Percentiles rank a stretch among this genome's conserved stretches.
phyloP scores from a whole-genome alignment of 1,284 basidiomycete genomes.

The Rhodotorula sp. region DNA sequence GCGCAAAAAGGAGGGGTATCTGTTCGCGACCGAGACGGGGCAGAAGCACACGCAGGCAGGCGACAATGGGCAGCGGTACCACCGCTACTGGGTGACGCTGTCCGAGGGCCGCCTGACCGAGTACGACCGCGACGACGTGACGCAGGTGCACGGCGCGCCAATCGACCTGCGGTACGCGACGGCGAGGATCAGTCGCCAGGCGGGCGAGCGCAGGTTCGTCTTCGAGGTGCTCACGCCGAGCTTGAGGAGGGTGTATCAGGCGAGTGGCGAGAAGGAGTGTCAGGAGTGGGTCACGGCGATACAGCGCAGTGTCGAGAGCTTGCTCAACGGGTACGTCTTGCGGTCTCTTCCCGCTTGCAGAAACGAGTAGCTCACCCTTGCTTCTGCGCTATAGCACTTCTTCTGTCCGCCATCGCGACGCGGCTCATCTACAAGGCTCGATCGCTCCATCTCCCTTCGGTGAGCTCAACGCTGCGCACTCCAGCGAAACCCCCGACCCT shows the following conservation, averaged over 20 bases:
- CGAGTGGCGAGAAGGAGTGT: conserved; percentile 55
- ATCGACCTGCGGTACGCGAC: conserved; percentile 41
- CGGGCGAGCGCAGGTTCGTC: conserved; percentile 32
- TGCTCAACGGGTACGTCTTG: conserved; percentile 53
- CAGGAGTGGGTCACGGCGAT: conserved; percentile 58
- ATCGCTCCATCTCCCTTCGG: conserved; percentile 36
- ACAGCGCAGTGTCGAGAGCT: conserved; percentile 57
- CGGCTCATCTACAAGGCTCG: conserved; percentile 33
- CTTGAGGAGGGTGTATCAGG: conserved; percentile 56
- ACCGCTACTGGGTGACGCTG: conserved; percentile 40
- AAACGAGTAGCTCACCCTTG: not conserved
- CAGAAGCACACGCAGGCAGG: conserved; percentile 34
- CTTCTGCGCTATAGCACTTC: conserved; percentile 46
- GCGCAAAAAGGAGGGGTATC: conserved; percentile 42
- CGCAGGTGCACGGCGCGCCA: conserved; percentile 31
- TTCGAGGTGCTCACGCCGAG: conserved; percentile 59
- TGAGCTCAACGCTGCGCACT: conserved; percentile 16
- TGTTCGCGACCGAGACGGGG: conserved; percentile 33
- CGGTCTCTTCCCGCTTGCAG: not conserved
- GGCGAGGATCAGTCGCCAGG: conserved; percentile 25
- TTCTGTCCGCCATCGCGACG: conserved; percentile 52
- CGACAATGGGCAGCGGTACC: conserved; percentile 38
- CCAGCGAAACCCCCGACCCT: not conserved
- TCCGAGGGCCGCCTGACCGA: conserved; percentile 42
- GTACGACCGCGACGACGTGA: conserved; percentile 34